These are phyloP conservation scores for Cenchrus purpureus DNA, from an alignment of 176 grass and related monocot species.

Conservation along the genomic window DNA sequence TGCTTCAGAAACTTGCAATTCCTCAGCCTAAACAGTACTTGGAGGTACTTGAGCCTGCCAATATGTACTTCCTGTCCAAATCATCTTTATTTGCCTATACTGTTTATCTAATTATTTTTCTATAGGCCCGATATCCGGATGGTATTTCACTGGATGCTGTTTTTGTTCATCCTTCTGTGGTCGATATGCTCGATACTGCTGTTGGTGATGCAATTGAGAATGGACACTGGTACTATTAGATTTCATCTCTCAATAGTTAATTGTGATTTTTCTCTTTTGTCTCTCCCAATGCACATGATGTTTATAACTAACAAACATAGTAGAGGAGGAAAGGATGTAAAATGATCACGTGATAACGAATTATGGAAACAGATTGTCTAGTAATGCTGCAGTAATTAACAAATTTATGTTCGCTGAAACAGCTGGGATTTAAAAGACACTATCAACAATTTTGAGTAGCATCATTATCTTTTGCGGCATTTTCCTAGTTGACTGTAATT, in stretches of 20 bases:
- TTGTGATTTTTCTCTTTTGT: slow-evolving; percentile 21
- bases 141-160: slow-evolving; percentile 90
- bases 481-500: slow-evolving; percentile 16
- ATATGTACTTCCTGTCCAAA: slow-evolving; percentile 12
- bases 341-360: slow-evolving; percentile 9
- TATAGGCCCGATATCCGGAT: slow-evolving; percentile 90
- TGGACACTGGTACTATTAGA: slow-evolving; percentile 72
- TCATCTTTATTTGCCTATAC: slow-evolving; percentile 24
- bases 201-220: slow-evolving; percentile 83
- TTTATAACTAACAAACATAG: slow-evolving; percentile 24
- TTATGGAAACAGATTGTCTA: slow-evolving; percentile 19
- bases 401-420: slow-evolving; percentile 32
- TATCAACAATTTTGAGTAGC: slow-evolving; percentile 7
- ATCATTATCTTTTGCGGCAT: background rate
- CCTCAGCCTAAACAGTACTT: slow-evolving; percentile 97
- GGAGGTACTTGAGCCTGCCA: slow-evolving; percentile 67
- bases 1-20: slow-evolving; percentile 91
- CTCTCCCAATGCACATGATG: background rate
- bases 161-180: slow-evolving; percentile 91
- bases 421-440: slow-evolving; percentile 16
- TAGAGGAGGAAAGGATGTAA: slow-evolving; percentile 29
- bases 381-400: background rate
- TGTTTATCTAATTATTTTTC: slow-evolving; percentile 36
- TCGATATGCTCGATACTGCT: slow-evolving; percentile 94
- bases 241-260: slow-evolving; percentile 29